These are phyloP conservation scores for Boechera divaricarpa DNA, from an alignment of 345 rosid genomes.

Conservation along the genomic window DNA sequence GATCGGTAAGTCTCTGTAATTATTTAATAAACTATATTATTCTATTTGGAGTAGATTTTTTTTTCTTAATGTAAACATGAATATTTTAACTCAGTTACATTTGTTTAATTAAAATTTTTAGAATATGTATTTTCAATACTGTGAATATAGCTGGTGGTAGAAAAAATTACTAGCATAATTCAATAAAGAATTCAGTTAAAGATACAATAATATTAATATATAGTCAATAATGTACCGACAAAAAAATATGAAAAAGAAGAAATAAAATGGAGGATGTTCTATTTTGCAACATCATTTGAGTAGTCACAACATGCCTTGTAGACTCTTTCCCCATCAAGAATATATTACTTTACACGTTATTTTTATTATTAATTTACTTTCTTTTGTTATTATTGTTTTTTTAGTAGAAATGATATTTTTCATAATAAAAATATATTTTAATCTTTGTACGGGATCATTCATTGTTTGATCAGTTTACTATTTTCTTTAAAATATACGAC, in stretches of 20 bases:
- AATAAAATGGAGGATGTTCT: conserved; percentile 30
- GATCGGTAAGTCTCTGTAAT: conserved; percentile 1
- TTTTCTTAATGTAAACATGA: not conserved
- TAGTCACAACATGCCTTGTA: conserved; percentile 42
- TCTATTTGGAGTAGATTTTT: not conserved
- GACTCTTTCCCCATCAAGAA: conserved; percentile 37
- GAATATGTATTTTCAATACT: not conserved
- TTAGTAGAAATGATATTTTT: not conserved
- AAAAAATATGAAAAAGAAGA: not conserved
- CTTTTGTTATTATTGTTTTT: not conserved
- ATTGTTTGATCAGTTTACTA: not conserved
- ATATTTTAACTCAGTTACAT: not conserved
- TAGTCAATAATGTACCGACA: conserved; percentile 30
- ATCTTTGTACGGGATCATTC: not conserved
- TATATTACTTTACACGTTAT: conserved; percentile 43
- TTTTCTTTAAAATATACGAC: no score
- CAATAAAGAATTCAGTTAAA: not conserved
- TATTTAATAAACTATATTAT: not conserved
- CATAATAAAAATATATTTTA: not conserved
- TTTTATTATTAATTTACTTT: not conserved
- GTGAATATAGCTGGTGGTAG: conserved; percentile 3
- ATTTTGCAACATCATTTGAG: conserved; percentile 37
- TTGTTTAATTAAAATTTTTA: not conserved
- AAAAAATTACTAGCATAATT: not conserved
- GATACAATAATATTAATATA: not conserved